phyloP scores from a whole-genome alignment of 176 grass and related monocot species.

The Luzula sylvatica region DNA sequence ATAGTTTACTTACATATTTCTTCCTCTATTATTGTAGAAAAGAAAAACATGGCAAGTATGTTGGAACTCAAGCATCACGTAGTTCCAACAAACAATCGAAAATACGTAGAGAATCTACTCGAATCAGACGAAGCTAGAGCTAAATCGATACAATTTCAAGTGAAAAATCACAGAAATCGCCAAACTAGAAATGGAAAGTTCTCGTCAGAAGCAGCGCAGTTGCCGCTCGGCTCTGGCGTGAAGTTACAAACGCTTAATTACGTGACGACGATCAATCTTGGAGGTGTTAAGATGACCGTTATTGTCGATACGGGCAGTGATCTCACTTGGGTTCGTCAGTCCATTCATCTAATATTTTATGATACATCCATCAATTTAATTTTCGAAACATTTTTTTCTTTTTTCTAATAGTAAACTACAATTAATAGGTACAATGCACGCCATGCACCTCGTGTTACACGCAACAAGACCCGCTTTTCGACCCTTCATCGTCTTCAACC shows the following conservation, averaged over 20 bases:
- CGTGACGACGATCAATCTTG: slow-evolving; percentile 54
- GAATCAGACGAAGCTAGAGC: slow-evolving; percentile 46
- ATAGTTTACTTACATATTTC: neutral
- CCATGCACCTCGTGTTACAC: slow-evolving; percentile 67
- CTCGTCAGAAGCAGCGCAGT: slow-evolving; percentile 15
- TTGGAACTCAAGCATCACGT: slow-evolving; percentile 52
- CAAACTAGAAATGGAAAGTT: neutral
- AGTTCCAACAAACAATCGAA: neutral
- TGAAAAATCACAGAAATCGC: slow-evolving; percentile 14
- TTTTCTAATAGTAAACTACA: too few relatives aligned
- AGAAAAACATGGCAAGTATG: slow-evolving; percentile 5
- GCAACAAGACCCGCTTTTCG: slow-evolving; percentile 67
- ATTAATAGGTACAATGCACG: slow-evolving; percentile 66
- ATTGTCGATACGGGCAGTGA: slow-evolving; percentile 94
- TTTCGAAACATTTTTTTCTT: too few relatives aligned
- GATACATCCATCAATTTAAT: neutral
- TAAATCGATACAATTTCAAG: slow-evolving; percentile 32
- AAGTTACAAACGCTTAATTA: slow-evolving; percentile 87
- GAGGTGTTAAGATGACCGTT: slow-evolving; percentile 45
- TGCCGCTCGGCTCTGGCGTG: slow-evolving; percentile 62
- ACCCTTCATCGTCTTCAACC: slow-evolving; percentile 52
- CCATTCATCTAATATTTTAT: neutral
- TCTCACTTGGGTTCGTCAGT: slow-evolving; percentile 57
- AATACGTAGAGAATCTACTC: slow-evolving; percentile 35
- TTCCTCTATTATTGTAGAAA: slow-evolving; percentile 15